Evolutionary conservation across 2,329 filamentous ascomycete genomes (phyloP).

Genomic region (Exophiala dermatitidis): DNA sequence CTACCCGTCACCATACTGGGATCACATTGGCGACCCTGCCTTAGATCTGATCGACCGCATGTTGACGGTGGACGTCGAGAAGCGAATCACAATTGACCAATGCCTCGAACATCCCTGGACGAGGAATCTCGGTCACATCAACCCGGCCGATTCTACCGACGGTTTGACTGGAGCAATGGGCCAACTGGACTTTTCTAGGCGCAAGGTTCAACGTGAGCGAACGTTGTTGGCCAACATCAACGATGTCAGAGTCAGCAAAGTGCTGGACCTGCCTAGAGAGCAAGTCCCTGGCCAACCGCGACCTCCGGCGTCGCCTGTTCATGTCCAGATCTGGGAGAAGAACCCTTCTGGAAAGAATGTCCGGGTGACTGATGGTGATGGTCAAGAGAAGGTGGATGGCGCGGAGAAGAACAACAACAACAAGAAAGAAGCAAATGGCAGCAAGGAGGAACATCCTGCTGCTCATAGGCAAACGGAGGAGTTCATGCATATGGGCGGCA

Average conservation of each 20-base stretch:
- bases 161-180: slow-evolving; percentile 82
- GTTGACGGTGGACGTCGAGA: slow-evolving; percentile 79
- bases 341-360: slow-evolving; percentile 49
- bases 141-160: slow-evolving; percentile 77
- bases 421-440: slow-evolving; percentile 23
- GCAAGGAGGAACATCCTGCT: slow-evolving; percentile 57
- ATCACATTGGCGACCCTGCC: slow-evolving; percentile 75
- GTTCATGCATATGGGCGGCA: slow-evolving; percentile 78
- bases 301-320: slow-evolving; percentile 30
- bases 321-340: slow-evolving; percentile 69
- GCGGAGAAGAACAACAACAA: neutral
- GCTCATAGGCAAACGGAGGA: slow-evolving; percentile 62
- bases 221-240: slow-evolving; percentile 80
- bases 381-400: slow-evolving; percentile 4
- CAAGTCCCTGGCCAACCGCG: slow-evolving; percentile 8
- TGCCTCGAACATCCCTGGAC: slow-evolving; percentile 91
- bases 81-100: slow-evolving; percentile 80
- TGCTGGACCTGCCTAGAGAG: slow-evolving; percentile 40
- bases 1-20: slow-evolving; percentile 96
- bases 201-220: slow-evolving; percentile 72
- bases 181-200: slow-evolving; percentile 72
- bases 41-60: slow-evolving; percentile 91
- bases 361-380: slow-evolving; percentile 23
- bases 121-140: slow-evolving; percentile 43
- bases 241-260: slow-evolving; percentile 56